Base-by-base conservation (phyloP, 805 yeast genomes). In the Candida taoyuanica region DNA sequence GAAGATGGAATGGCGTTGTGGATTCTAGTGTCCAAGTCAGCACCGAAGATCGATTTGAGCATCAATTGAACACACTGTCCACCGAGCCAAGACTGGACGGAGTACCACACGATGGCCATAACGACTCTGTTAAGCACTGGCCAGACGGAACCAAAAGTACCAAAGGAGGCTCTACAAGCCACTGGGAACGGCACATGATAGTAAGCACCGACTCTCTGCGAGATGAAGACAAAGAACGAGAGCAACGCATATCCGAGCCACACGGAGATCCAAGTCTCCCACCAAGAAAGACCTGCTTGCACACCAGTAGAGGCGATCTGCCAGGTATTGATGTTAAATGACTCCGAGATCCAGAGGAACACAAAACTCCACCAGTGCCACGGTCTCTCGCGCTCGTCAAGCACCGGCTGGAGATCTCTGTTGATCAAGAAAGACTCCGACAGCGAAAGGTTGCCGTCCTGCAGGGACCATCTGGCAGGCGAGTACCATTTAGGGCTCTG, bases 291-390 rank as follows among this genome's bases (percentile, higher is more conserved):
- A 9, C 93, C 93, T 17, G 78, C 76, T 37, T 70, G 67, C 40
- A 83, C 81, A 52, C 95, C 95, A 0, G 95, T 83, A 7, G 91
- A 79, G 3, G 95, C 95, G 50, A 87, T 85, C 66, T 84, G 88
- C 87, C 91, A 86, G 5, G 96, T 85, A 59, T 85, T 86, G 56
- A 87, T 78, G 62, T 87, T 87, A 65, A 87, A 85, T 23, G 95
- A 79, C 58, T 87, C 96, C 0, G 95, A 87, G 41, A 87, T 60
- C 96, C 96, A 87, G 52, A 85, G 83, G 47, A 74, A 77, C 12
- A 83, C 78, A 56, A 65, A 87, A 59, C 86, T 85, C 60, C 68
- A 78, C 94, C 95, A 85, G 20, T 74, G 64, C 96, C 96, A 87
- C n/a, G 74, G 72, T 53, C 95, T 70, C 52, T 95, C 76, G 4